Base-by-base conservation (phyloP, 257 asterid species). In the Lithospermum erythrorhizon region DNA sequence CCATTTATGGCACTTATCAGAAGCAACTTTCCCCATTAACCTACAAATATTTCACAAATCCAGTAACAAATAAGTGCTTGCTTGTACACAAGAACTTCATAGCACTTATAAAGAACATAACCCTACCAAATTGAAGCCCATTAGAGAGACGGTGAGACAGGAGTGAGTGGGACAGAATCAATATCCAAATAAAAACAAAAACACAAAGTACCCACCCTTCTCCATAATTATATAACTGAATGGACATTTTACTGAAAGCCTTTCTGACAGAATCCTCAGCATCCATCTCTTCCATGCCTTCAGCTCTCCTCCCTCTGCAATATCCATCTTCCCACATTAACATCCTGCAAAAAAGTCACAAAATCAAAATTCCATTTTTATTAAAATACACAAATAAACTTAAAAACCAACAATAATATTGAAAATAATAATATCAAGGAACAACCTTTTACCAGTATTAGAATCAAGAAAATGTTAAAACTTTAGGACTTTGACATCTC, bases 161-260 rank as follows among this genome's bases (percentile, higher is more conserved):
- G 62, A 59, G 61, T 58, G 71, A 63, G 68, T 56, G 68, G 72
- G 81, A 68, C 74, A 57, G 72, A 76, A 70, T 57, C 62, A 70
- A 73, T 74, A 67, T 79, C 82, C 76, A 64, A 17, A 56, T 14
- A 56, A 17, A 78, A 55, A 75, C 68, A 75, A 75, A 80, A 77
- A 76, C 79, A 88, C 98, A 96, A 75, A 91, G 86, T 86, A 91
- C 98, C 98, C 97, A 93, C 98, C 98, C 98, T 93, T 93, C 98
- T 89, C 98, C 98, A 84, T 93, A 93, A 83, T 93, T 93, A 83
- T 93, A 93, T 74, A 93, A 76, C 68, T 93, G 97, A 79, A 89
- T 93, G 63, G 98, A 93, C 98, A 93, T 93, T 72, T 93, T 93
- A 87, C 97, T 93, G 97, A 93, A 93, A 81, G 97, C 84, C 70